These are phyloP conservation scores for Mycosarcoma mackinlayi DNA, from an alignment of 1,284 basidiomycete species.

Conservation along the genomic window DNA sequence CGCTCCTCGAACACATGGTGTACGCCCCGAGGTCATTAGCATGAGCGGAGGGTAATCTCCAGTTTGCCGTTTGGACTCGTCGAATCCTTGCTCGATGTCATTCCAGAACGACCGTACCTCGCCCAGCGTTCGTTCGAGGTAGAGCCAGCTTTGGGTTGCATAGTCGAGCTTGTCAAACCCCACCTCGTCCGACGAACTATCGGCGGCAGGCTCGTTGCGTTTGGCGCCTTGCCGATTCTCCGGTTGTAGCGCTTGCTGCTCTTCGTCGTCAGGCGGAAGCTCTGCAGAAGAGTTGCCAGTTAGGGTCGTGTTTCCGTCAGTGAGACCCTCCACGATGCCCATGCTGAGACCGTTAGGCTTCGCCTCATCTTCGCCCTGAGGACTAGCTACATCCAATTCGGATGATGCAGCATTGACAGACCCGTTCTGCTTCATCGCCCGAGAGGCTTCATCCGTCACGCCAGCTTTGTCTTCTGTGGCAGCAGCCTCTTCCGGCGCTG, in stretches of 20 bases:
- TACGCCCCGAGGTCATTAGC: slow-evolving; percentile 59
- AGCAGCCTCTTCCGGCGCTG: background rate
- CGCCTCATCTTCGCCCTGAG: slow-evolving; percentile 6
- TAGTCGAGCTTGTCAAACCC: slow-evolving; percentile 28
- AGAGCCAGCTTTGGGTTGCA: slow-evolving; percentile 27
- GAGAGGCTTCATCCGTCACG: background rate
- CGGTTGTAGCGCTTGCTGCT: slow-evolving; percentile 31
- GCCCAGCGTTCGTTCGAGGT: slow-evolving; percentile 42
- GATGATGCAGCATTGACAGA: background rate
- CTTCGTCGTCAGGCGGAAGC: background rate
- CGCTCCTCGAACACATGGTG: slow-evolving; percentile 64
- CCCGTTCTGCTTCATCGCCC: background rate
- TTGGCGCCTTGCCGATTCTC: slow-evolving; percentile 31
- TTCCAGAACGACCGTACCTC: slow-evolving; percentile 58
- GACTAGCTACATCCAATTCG: slow-evolving; percentile 12
- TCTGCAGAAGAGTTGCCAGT: slow-evolving; percentile 3
- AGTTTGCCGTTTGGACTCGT: slow-evolving; percentile 12
- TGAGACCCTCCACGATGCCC: slow-evolving; percentile 36
- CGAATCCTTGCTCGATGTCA: slow-evolving; percentile 54
- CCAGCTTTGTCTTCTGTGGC: background rate
- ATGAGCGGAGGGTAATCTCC: slow-evolving; percentile 64
- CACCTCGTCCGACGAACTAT: background rate
- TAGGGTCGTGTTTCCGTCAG: slow-evolving; percentile 7
- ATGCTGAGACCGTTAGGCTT: slow-evolving; percentile 34
- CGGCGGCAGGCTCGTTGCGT: slow-evolving; percentile 3